A percentile compares a stretch with the other conserved stretches of the same genome.
phyloP scores from a whole-genome alignment of 164 flowering plant species.

The Echeveria elegans region DNA sequence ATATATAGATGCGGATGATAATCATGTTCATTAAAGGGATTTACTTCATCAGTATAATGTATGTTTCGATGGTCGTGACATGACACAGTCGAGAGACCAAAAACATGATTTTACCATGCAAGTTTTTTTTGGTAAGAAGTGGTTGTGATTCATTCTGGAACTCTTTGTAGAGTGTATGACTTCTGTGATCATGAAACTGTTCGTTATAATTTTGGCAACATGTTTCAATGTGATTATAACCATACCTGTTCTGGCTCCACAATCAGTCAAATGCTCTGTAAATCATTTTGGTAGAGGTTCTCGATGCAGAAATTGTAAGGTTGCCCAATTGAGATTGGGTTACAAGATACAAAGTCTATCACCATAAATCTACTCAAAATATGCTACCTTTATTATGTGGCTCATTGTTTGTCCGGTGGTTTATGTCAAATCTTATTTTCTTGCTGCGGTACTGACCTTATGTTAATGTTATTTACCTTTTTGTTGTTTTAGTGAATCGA shows the following conservation, averaged over 20 bases:
- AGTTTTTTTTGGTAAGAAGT: neutral
- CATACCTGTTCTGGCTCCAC: neutral
- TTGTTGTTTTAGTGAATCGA: slow-evolving; percentile 74
- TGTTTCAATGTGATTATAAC: neutral
- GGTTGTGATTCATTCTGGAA: neutral
- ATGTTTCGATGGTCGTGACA: neutral
- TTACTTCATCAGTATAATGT: no score
- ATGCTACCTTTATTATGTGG: neutral
- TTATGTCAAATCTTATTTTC: neutral
- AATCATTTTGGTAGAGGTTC: neutral
- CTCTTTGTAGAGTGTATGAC: neutral
- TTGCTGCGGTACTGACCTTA: neutral
- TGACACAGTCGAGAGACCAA: neutral
- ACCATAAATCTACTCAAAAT: neutral
- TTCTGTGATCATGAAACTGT: neutral
- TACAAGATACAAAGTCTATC: no score
- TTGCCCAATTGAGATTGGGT: no score
- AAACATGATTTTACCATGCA: neutral
- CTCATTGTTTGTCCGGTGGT: neutral
- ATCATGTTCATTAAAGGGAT: no score
- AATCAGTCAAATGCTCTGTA: neutral
- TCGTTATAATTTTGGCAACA: neutral
- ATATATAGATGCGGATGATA: neutral
- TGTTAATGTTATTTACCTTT: slow-evolving; percentile 6
- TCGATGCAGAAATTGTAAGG: neutral